phyloP scores from a whole-genome alignment of 257 asterid species.

The Osmanthus fragrans region DNA sequence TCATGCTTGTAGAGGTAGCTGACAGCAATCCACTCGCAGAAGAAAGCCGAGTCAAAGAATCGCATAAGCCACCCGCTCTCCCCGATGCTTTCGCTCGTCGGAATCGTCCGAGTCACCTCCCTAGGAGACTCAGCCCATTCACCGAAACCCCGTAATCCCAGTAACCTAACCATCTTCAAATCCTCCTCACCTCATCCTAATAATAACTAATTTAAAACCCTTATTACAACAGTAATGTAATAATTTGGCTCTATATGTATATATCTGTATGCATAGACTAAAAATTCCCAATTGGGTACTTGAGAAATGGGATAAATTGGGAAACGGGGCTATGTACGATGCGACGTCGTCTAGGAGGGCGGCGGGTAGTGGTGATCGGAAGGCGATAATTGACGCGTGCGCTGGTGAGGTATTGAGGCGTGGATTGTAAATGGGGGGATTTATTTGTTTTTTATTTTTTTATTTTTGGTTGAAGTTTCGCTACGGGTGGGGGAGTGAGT shows the following conservation, averaged over 20 bases:
- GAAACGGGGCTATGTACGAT: conserved; percentile 7
- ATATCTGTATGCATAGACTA: background rate
- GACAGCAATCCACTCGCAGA: conserved; percentile 98
- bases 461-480: conserved; percentile 20
- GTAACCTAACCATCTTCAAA: conserved; percentile 76
- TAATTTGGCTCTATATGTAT: conserved; percentile 18
- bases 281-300: background rate
- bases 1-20: conserved; percentile 93
- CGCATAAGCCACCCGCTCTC: conserved; percentile 96
- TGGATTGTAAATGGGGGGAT: conserved; percentile 22
- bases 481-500: conserved; percentile 22
- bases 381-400: conserved; percentile 38
- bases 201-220: conserved; percentile 51
- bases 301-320: conserved; percentile 12
- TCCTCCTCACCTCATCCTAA: conserved; percentile 42
- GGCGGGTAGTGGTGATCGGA: conserved; percentile 18
- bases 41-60: conserved; percentile 82
- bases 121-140: conserved; percentile 81
- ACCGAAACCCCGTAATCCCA: conserved; percentile 72
- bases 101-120: conserved; percentile 87
- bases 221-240: conserved; percentile 31
- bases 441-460: conserved; percentile 18
- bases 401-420: conserved; percentile 41
- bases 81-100: conserved; percentile 76
- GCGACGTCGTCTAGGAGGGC: conserved; percentile 36